Evolutionary conservation across 148 eudicot species (phyloP), one percentile per base, ranked within the genome.

Genomic region (Chenopodium album): DNA sequence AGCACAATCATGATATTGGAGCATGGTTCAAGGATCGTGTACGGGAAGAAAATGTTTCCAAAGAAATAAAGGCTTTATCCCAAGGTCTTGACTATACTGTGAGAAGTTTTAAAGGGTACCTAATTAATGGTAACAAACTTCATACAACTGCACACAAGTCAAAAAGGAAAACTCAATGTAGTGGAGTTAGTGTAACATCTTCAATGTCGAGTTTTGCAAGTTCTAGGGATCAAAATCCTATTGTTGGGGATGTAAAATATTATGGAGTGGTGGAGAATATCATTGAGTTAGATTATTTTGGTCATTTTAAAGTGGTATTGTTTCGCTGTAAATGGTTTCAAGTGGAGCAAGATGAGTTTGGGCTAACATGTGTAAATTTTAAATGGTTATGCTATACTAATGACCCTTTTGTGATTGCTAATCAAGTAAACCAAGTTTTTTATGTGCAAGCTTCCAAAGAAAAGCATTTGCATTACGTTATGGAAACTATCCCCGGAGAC

Each of bases 121-220:
- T 70, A 4, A 46, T 59, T n/a, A 82, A 82, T 77, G 84, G 80
- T 26, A 12, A 75, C 28, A 29, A 14, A 52, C 54, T 75, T 52
- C 14, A 8, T 28, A 54, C 44, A 4, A 73, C 28, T 7, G 9
- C 81, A n/a, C 26, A 16, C 13, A 4, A 34, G 37, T 34, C 37
- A 34, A 34, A 34, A 34, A 34, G 37, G 2, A 34, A 34, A 34
- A 34, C 37, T 0, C 37, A 34, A 34, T 34, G 37, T 34, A 34
- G 37, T 34, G 37, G 37, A 3, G 37, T 34, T 34, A 34, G 5
- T 34, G 37, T 34, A 34, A 34, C 37, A 34, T 34, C 37, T 34
- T 34, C 37, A 34, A 82, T 77, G 1, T 50, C 50, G 29, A 83
- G 73, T 19, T 78, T 71, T 78, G 67, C 85, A n/a, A 78, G 81